Conservation (phyloP, 2,329 filamentous ascomycete species). For the Curvularia eragrostidis region DNA sequence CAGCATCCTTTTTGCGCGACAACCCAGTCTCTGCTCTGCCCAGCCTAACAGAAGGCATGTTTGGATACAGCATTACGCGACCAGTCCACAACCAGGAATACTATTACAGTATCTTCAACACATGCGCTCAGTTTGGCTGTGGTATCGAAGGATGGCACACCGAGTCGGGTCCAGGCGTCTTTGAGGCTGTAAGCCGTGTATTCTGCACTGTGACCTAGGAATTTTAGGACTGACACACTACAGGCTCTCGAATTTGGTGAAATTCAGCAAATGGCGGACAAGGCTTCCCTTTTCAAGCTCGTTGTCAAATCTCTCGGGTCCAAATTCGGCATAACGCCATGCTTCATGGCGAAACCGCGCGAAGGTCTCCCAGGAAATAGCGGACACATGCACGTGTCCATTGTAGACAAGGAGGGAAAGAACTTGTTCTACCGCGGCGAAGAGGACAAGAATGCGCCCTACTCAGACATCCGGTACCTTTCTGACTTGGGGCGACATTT, state of each 20-base stretch:
- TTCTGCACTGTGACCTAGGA: background rate
- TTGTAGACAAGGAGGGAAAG: conserved; percentile 78
- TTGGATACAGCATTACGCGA: conserved; percentile 87
- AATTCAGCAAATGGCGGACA: conserved; percentile 88
- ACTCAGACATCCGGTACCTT: conserved; percentile 70
- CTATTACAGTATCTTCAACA: conserved; percentile 86
- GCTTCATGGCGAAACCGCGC: conserved; percentile 98
- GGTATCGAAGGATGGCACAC: conserved; percentile 95
- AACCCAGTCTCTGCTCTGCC: conserved; percentile 78
- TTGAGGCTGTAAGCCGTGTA: conserved; percentile 72
- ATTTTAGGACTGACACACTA: conserved; percentile 52
- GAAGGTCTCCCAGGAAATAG: conserved; percentile 92
- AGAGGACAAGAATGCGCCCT: conserved; percentile 69
- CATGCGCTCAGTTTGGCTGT: conserved; percentile 78
- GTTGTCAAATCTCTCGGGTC: conserved; percentile 87
- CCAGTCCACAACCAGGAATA: conserved; percentile 91
- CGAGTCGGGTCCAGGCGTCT: conserved; percentile 91
- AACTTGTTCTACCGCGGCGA: conserved; percentile 82
- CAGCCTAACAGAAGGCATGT: conserved; percentile 90
- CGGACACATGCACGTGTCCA: conserved; percentile 92
- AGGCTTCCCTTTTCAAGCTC: conserved; percentile 92
- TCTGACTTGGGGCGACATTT: conserved; percentile 93
- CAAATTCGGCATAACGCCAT: conserved; percentile 89
- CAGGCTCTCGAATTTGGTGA: conserved; percentile 86
- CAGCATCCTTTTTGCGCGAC: conserved; percentile 74